Conservation (phyloP, 352 stramenopile genomes). For the Phytophthora tentaculata region DNA sequence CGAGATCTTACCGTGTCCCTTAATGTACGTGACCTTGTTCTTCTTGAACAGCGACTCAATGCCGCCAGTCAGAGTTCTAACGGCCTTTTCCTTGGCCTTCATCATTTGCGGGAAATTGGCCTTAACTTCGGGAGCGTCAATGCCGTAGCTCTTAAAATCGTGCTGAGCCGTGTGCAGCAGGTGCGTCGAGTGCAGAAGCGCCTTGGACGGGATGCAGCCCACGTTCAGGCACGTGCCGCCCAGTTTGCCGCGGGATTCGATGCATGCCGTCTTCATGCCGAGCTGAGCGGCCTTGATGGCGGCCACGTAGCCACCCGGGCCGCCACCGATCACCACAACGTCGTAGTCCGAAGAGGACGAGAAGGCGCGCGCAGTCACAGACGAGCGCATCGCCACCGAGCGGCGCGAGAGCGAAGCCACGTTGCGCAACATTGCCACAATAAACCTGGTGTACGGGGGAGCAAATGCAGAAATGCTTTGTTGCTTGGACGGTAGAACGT, state of each 20-base stretch:
- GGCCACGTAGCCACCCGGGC: constrained; percentile 98
- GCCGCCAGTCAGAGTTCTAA: constrained; percentile 94
- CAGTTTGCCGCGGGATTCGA: constrained; percentile 96
- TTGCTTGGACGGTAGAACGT: constrained; percentile 5
- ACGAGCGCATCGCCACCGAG: constrained; percentile 48
- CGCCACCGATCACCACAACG: constrained; percentile 94
- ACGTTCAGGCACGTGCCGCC: constrained; percentile 99
- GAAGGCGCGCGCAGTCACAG: constrained; percentile 54
- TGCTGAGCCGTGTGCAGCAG: constrained; percentile 97
- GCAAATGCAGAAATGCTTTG: constrained; percentile 24
- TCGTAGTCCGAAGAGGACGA: constrained; percentile 70
- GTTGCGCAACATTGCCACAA: constrained; percentile 32
- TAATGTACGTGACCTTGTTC: constrained; percentile 98
- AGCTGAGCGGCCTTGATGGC: constrained; percentile 99
- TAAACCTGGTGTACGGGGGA: constrained; percentile 10
- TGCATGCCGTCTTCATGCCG: constrained; percentile 97
- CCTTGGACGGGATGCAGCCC: constrained; percentile 99
- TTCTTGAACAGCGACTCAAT: constrained; percentile 99
- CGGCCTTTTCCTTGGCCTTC: constrained; percentile 95
- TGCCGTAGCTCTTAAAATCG: constrained; percentile 96
- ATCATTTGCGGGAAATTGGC: constrained; percentile 98
- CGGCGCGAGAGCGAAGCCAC: constrained; percentile 33
- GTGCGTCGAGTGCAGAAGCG: constrained; percentile 96
- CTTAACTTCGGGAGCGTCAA: constrained; percentile 88
- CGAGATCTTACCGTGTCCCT: constrained; percentile 95